Evolutionary conservation across 805 yeast genomes (phyloP).

Genomic region (Metschnikowia kofuensis): DNA sequence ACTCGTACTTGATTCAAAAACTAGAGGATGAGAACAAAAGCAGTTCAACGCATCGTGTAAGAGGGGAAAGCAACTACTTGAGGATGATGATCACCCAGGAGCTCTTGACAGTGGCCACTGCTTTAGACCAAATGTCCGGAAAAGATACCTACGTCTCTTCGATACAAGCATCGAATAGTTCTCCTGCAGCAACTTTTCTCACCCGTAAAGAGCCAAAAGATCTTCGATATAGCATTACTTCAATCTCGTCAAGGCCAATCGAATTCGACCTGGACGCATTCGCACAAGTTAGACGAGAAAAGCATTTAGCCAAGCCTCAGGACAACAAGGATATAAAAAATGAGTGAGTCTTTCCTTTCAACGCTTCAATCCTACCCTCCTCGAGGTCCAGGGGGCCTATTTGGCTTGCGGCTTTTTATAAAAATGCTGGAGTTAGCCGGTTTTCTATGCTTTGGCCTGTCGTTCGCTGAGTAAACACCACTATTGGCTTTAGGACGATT

Average conservation of each 20-base stretch:
- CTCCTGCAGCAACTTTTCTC: background rate
- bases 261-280: background rate
- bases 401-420: slow-evolving; percentile 11
- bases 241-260: slow-evolving; percentile 1
- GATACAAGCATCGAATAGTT: background rate
- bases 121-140: slow-evolving; percentile 8
- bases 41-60: background rate
- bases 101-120: slow-evolving; percentile 8
- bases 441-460: slow-evolving; percentile 2
- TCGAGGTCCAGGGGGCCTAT: slow-evolving; percentile 7
- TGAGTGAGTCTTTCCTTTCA: background rate
- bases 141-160: slow-evolving; percentile 1
- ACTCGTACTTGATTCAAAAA: background rate
- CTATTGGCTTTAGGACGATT: slow-evolving; percentile 5
- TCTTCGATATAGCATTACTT: slow-evolving; percentile 8
- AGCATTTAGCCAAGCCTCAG: too few species aligned
- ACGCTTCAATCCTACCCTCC: background rate
- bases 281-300: background rate
- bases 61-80: slow-evolving; percentile 1
- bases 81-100: slow-evolving; percentile 6
- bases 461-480: slow-evolving; percentile 12
- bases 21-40: background rate
- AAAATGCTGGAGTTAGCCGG: slow-evolving; percentile 9
- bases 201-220: background rate
- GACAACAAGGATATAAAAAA: slow-evolving; percentile 1